Conservation (phyloP, 495 filamentous ascomycete genomes). For the Aspergillus hancockii region DNA sequence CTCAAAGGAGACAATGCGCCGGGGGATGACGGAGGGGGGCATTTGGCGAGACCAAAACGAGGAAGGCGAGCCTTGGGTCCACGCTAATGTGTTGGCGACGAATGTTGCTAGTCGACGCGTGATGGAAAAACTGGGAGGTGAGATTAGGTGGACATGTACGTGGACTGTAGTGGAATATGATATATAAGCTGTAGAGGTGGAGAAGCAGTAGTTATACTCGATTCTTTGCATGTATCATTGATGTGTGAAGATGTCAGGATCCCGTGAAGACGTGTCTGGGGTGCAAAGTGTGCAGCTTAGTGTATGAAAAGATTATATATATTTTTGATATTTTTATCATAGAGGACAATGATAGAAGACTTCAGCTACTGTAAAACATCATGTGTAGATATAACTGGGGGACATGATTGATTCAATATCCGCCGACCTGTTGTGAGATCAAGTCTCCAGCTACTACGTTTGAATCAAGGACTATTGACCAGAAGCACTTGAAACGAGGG, state of each 20-base stretch:
- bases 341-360: too few species aligned
- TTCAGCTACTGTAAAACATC: too few species aligned
- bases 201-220: not conserved
- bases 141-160: slow-evolving; percentile 34
- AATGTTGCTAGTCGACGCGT: slow-evolving; percentile 52
- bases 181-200: not conserved
- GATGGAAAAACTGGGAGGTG: slow-evolving; percentile 51
- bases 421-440: too few species aligned
- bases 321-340: too few species aligned
- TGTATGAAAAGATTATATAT: too few species aligned
- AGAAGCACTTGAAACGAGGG: too few species aligned
- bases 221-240: not conserved
- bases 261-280: too few species aligned
- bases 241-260: not conserved
- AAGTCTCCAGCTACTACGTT: too few species aligned
- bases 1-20: slow-evolving; percentile 35
- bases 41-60: slow-evolving; percentile 20
- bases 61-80: slow-evolving; percentile 32
- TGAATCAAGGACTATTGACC: too few species aligned
- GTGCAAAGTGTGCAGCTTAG: too few species aligned
- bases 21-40: slow-evolving; percentile 26
- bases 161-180: slow-evolving; percentile 45
- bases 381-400: too few species aligned
- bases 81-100: slow-evolving; percentile 46
- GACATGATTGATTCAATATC: too few species aligned